Evolutionary conservation across 208 protist species (phyloP).

Genomic region (Porcisia hertigi): DNA sequence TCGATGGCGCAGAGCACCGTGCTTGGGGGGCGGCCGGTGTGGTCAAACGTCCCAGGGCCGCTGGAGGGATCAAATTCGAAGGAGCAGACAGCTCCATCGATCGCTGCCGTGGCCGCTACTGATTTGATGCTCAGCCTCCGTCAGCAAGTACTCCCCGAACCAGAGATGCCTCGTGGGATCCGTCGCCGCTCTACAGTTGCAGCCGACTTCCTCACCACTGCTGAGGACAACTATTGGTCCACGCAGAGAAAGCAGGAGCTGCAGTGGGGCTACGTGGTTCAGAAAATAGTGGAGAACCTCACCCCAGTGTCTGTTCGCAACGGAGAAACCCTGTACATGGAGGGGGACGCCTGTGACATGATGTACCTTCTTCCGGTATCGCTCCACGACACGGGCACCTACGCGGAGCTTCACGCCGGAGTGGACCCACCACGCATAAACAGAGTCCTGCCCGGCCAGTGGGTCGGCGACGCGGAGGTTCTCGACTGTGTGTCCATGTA

Average conservation of each 20-base stretch:
- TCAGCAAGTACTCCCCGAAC: conserved; percentile 31
- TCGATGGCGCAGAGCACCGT: conserved; percentile 23
- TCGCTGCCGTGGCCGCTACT: conserved; percentile 9
- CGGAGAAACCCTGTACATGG: conserved; percentile 23
- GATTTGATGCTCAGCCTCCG: conserved; percentile 28
- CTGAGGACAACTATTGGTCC: conserved; percentile 45
- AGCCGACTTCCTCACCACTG: conserved; percentile 36
- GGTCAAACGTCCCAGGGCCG: conserved; percentile 26
- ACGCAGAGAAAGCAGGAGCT: conserved; percentile 25
- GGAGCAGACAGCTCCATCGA: neutral
- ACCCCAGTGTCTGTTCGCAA: conserved; percentile 5
- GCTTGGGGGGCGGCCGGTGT: conserved; percentile 20
- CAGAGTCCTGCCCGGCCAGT: conserved; percentile 34
- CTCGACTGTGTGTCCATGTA: conserved; percentile 32
- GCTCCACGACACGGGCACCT: conserved; percentile 6
- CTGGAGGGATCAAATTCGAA: neutral
- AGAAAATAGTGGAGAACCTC: conserved; percentile 29
- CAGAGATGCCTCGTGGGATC: conserved; percentile 16
- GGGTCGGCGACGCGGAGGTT: conserved; percentile 47
- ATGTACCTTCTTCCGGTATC: conserved; percentile 37
- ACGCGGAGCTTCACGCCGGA: conserved; percentile 8
- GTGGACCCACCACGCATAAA: neutral
- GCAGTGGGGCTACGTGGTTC: conserved; percentile 39
- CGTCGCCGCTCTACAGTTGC: conserved; percentile 5
- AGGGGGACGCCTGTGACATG: conserved; percentile 24